These are phyloP conservation scores for Exophiala dermatitidis DNA, from an alignment of 2,329 filamentous ascomycete species.

Conservation along the genomic window DNA sequence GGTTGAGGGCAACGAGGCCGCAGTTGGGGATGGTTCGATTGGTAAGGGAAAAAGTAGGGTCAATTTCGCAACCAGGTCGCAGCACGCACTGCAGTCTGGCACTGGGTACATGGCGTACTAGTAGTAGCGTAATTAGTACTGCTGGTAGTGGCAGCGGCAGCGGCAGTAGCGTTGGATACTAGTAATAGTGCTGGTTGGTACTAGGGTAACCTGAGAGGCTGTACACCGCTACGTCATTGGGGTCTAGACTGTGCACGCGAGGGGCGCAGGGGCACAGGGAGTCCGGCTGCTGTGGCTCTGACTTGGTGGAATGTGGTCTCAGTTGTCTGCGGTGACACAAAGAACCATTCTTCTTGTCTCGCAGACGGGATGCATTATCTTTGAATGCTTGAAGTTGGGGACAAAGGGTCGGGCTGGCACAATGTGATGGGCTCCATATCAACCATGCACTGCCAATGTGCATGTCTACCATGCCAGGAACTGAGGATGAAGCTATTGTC, in stretches of 20 bases:
- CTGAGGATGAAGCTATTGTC: too few relatives aligned
- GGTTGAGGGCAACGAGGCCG: too few relatives aligned
- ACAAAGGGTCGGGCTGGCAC: not conserved
- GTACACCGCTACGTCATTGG: constrained; percentile 13
- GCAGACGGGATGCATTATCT: not conserved
- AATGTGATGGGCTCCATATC: not conserved
- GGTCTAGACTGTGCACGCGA: constrained; percentile 21
- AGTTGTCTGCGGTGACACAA: not conserved
- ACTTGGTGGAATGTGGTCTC: not conserved
- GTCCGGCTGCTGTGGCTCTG: not conserved
- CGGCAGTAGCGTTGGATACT: too few relatives aligned
- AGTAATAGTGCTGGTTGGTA: too few relatives aligned
- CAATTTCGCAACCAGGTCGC: too few relatives aligned
- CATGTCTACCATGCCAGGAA: too few relatives aligned
- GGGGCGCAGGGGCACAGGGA: constrained; percentile 3
- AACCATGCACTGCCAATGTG: too few relatives aligned
- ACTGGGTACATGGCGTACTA: too few relatives aligned
- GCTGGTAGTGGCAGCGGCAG: too few relatives aligned
- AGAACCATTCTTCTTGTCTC: not conserved
- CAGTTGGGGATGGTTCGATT: too few relatives aligned
- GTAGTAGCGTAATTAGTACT: too few relatives aligned
- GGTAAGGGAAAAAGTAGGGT: not conserved
- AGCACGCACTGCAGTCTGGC: too few relatives aligned
- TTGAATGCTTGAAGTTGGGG: not conserved
- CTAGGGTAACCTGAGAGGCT: not conserved